Conservation (phyloP, 1,284 basidiomycete species). For the Athelia psychrophila region DNA sequence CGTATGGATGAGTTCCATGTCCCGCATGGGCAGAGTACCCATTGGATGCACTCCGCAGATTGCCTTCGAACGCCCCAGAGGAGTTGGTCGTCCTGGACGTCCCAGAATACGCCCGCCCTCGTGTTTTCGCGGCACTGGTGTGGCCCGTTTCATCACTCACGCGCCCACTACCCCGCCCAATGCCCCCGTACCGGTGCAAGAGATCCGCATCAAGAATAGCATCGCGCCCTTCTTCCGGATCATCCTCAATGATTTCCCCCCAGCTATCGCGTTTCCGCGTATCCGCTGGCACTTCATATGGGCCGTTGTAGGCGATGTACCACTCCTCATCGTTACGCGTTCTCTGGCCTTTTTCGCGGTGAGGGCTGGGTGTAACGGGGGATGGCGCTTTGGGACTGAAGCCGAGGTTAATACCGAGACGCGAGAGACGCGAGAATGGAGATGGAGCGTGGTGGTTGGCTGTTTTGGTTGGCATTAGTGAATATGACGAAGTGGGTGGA, state of each 20-base stretch:
- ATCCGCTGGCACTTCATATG: conserved; percentile 43
- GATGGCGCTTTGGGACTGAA: conserved; percentile 16
- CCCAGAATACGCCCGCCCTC: conserved; percentile 27
- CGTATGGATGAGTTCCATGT: neutral
- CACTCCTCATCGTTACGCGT: conserved; percentile 41
- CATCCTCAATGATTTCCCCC: conserved; percentile 41
- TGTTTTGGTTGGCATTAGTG: conserved; percentile 18
- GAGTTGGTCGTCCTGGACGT: conserved; percentile 29
- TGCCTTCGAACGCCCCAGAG: conserved; percentile 29
- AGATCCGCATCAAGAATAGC: conserved; percentile 22
- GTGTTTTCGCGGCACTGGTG: neutral
- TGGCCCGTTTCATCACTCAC: conserved; percentile 2
- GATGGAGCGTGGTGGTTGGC: conserved; percentile 19
- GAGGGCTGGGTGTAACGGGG: conserved; percentile 10
- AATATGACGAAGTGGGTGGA: neutral
- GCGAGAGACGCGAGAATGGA: conserved; percentile 34
- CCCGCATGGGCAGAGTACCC: conserved; percentile 13
- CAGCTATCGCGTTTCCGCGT: conserved; percentile 42
- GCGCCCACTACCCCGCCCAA: conserved; percentile 9
- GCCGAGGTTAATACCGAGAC: conserved; percentile 16
- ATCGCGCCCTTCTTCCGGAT: conserved; percentile 24
- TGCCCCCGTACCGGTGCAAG: conserved; percentile 12
- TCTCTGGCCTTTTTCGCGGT: conserved; percentile 6
- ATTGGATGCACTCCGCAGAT: conserved; percentile 20
- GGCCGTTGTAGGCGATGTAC: conserved; percentile 65